Evolutionary conservation across 1,284 basidiomycete species (phyloP).

Genomic region (Melampsora americana): DNA sequence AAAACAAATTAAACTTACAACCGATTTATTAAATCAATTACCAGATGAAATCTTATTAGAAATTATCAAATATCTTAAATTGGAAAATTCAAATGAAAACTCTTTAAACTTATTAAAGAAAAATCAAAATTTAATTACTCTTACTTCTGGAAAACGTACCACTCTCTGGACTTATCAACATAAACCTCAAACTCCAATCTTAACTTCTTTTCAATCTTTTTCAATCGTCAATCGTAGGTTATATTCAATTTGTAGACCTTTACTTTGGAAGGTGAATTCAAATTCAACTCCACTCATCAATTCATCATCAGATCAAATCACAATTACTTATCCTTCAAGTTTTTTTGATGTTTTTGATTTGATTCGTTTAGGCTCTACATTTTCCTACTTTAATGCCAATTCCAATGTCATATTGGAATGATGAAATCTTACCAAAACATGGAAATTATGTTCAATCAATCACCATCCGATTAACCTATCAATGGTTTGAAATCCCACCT

Average conservation of each 20-base stretch:
- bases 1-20: no score
- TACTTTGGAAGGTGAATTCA: background rate
- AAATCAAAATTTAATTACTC: background rate
- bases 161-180: background rate
- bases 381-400: background rate
- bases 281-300: background rate
- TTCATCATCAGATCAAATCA: background rate
- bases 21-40: background rate
- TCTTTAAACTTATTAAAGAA: background rate
- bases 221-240: conserved; percentile 3
- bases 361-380: background rate
- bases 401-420: conserved; percentile 1
- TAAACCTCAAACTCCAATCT: background rate
- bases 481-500: background rate
- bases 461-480: background rate
- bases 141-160: background rate
- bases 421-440: background rate
- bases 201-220: background rate
- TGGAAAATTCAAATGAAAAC: background rate
- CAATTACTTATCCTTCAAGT: background rate
- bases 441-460: background rate
- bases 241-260: background rate
- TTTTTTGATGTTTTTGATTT: background rate
- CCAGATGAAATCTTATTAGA: background rate
- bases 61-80: background rate